These are phyloP conservation scores for Nicotiana sylvestris DNA, from an alignment of 257 asterid genomes.

Conservation along the genomic window DNA sequence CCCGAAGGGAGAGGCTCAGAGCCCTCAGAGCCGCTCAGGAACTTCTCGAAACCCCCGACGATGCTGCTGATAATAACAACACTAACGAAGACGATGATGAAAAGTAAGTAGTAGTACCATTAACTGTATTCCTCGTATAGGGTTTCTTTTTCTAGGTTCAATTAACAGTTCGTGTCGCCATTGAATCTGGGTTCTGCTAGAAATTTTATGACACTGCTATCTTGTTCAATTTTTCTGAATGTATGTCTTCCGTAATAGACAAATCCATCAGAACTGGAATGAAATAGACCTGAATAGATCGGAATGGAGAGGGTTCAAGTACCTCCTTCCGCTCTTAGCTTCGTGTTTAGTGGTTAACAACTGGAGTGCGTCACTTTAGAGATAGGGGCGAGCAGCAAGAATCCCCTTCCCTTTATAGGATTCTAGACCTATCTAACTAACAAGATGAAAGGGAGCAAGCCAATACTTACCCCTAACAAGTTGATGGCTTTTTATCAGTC, in stretches of 20 bases:
- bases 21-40: slow-evolving; percentile 86
- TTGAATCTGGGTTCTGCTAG: not conserved
- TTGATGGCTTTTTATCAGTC: not conserved
- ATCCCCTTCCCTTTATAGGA: not conserved
- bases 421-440: not conserved
- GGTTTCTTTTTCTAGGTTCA: not conserved
- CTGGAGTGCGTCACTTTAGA: not conserved
- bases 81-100: slow-evolving; percentile 13
- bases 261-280: not conserved
- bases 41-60: slow-evolving; percentile 77
- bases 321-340: not conserved
- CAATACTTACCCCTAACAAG: not conserved
- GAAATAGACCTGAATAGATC: not conserved
- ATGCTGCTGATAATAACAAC: slow-evolving; percentile 14
- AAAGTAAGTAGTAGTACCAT: slow-evolving; percentile 5
- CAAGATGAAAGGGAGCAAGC: not conserved
- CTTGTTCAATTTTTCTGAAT: not conserved
- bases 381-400: not conserved
- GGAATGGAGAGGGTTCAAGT: not conserved
- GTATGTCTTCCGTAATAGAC: not conserved
- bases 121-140: not conserved
- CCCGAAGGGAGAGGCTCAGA: slow-evolving; percentile 72
- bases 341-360: not conserved
- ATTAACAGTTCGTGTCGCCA: not conserved
- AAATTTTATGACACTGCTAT: not conserved